These are phyloP conservation scores for Termitomyces sp. DNA, from an alignment of 768 basidiomycete genomes.

Conservation along the genomic window DNA sequence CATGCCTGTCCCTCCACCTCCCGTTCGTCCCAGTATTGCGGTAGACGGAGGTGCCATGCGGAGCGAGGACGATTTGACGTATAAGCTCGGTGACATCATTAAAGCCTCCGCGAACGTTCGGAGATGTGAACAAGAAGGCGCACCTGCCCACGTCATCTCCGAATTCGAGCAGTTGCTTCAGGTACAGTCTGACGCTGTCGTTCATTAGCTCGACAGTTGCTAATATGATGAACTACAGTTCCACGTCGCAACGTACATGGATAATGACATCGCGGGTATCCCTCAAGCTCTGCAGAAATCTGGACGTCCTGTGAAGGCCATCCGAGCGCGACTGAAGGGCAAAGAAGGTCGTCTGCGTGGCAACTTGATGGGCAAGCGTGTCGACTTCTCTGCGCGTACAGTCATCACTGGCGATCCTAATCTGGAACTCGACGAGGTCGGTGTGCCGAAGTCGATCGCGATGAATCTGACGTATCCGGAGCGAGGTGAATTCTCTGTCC, in stretches of 20 bases:
- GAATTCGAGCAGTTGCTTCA: constrained; percentile 97
- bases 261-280: constrained; percentile 98
- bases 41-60: constrained; percentile 97
- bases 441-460: constrained; percentile 91
- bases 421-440: constrained; percentile 93
- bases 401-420: constrained; percentile 99
- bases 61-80: constrained; percentile 97
- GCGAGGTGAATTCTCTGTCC: constrained; percentile 58
- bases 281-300: constrained; percentile 98
- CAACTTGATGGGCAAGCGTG: constrained; percentile 99
- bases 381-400: constrained; percentile 98
- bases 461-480: constrained; percentile 99
- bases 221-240: constrained; percentile 52
- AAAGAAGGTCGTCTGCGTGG: constrained; percentile 98
- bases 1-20: constrained; percentile 95
- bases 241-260: constrained; percentile 99
- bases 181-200: constrained; percentile 37
- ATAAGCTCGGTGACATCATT: constrained; percentile 96
- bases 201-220: background rate
- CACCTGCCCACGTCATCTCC: constrained; percentile 91
- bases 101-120: constrained; percentile 92
- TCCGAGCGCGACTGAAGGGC: constrained; percentile 96
- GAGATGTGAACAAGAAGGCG: constrained; percentile 93
- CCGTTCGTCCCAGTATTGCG: constrained; percentile 96
- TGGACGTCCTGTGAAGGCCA: constrained; percentile 96